A percentile compares a stretch with the other conserved stretches of the same genome.
phyloP scores from a whole-genome alignment of 352 stramenopile genomes.

The Globisporangium paddicum region DNA sequence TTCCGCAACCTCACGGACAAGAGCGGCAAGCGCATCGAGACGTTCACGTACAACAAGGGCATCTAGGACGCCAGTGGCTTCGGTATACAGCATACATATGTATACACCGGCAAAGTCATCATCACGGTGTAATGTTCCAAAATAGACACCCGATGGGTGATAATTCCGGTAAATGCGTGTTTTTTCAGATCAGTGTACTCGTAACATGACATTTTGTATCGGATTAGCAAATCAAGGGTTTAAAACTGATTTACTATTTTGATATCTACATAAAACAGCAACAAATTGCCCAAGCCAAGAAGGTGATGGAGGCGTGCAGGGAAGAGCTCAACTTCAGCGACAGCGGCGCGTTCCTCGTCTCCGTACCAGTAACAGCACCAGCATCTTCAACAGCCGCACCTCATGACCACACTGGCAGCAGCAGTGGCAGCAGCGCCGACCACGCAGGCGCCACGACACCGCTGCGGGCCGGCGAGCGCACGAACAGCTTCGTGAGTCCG shows the following conservation, averaged over 20 bases:
- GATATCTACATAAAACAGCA: background rate
- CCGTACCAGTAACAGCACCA: background rate
- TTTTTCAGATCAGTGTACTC: too few relatives aligned
- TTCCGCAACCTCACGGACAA: constrained; percentile 58
- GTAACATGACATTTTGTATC: too few relatives aligned
- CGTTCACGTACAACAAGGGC: constrained; percentile 83
- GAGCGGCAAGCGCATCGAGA: constrained; percentile 44
- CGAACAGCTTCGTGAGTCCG: constrained; percentile 2
- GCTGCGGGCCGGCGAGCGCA: background rate
- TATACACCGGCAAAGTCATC: too few relatives aligned
- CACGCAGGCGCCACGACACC: background rate
- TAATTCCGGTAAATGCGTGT: too few relatives aligned
- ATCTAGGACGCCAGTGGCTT: constrained; percentile 29
- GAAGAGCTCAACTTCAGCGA: constrained; percentile 25
- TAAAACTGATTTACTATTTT: background rate
- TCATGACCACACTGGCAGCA: background rate
- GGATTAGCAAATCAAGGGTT: too few relatives aligned
- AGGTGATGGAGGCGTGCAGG: constrained; percentile 8
- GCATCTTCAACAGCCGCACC: background rate
- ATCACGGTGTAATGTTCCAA: too few relatives aligned
- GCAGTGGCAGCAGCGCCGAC: background rate
- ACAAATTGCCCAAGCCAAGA: background rate
- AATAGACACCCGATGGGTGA: too few relatives aligned
- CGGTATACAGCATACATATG: background rate
- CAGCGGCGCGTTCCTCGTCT: constrained; percentile 17